These are phyloP conservation scores for Prosopis cineraria DNA, from an alignment of 306 rosid species.

Conservation along the genomic window DNA sequence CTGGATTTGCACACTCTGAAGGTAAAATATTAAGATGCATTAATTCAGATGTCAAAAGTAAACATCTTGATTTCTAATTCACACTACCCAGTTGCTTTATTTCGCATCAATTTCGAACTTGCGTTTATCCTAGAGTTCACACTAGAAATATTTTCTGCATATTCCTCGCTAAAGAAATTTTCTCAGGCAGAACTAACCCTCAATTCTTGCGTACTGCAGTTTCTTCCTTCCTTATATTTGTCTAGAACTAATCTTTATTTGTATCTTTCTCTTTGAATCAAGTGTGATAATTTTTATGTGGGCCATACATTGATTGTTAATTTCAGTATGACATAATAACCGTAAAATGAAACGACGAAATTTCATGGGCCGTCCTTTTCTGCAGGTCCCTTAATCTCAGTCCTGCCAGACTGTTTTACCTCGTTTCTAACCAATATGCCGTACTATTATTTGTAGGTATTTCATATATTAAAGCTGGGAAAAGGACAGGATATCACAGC, in stretches of 20 bases:
- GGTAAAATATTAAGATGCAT: conserved; percentile 53
- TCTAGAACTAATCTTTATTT: not conserved
- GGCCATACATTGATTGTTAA: conserved; percentile 8
- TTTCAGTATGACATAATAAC: conserved; percentile 29
- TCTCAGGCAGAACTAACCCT: conserved; percentile 19
- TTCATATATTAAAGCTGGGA: conserved; percentile 67
- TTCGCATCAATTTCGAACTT: conserved; percentile 10
- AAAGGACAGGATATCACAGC: conserved; percentile 88
- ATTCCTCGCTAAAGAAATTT: conserved; percentile 13
- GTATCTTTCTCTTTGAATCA: not conserved
- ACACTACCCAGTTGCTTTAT: not conserved
- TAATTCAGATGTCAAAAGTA: conserved; percentile 26
- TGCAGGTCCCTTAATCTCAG: conserved; percentile 5
- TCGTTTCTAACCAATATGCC: conserved; percentile 17
- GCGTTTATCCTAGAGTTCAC: not conserved
- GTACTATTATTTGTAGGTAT: conserved; percentile 56
- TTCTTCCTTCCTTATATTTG: not conserved
- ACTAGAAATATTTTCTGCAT: not conserved
- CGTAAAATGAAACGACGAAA: not conserved
- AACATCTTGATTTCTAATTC: not conserved
- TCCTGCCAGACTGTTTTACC: conserved; percentile 11
- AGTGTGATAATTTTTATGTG: conserved; percentile 12
- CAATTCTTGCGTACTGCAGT: not conserved
- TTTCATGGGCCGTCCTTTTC: conserved; percentile 20
- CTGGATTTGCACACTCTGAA: conserved; percentile 81